Percentiles rank a stretch among this genome's conserved stretches.
phyloP scores from a whole-genome alignment of 495 filamentous ascomycete species.

The Physcia stellaris region DNA sequence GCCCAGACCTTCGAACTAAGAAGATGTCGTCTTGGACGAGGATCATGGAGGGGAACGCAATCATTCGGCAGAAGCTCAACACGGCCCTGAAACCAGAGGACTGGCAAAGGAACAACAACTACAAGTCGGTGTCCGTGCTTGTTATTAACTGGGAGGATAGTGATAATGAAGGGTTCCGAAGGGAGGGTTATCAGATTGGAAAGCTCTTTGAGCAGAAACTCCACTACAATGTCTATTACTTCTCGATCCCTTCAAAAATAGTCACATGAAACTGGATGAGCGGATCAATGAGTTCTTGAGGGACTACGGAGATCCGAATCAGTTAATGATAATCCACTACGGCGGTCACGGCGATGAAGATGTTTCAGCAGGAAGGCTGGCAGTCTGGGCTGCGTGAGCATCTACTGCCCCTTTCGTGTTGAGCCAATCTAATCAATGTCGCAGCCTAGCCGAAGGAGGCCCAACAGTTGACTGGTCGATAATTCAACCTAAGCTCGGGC shows the following conservation, averaged over 20 bases:
- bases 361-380: background rate
- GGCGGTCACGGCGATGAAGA: constrained; percentile 7
- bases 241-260: constrained; percentile 3
- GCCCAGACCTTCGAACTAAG: too few species aligned
- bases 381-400: constrained; percentile 8
- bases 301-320: background rate
- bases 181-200: background rate
- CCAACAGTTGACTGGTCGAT: too few species aligned
- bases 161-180: background rate
- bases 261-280: constrained; percentile 1
- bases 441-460: too few species aligned
- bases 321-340: constrained; percentile 5
- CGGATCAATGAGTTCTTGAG: constrained; percentile 3
- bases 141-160: constrained; percentile 2
- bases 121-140: constrained; percentile 6
- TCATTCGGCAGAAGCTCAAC: background rate
- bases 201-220: background rate
- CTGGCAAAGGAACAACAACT: background rate
- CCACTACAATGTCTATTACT: background rate
- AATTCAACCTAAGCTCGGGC: too few species aligned
- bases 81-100: constrained; percentile 1
- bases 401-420: too few species aligned
- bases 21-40: too few species aligned
- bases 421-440: too few species aligned
- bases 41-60: too few species aligned